These are phyloP conservation scores for Mesembryanthemum crystallinum DNA, from an alignment of 148 eudicot species.

Conservation along the genomic window DNA sequence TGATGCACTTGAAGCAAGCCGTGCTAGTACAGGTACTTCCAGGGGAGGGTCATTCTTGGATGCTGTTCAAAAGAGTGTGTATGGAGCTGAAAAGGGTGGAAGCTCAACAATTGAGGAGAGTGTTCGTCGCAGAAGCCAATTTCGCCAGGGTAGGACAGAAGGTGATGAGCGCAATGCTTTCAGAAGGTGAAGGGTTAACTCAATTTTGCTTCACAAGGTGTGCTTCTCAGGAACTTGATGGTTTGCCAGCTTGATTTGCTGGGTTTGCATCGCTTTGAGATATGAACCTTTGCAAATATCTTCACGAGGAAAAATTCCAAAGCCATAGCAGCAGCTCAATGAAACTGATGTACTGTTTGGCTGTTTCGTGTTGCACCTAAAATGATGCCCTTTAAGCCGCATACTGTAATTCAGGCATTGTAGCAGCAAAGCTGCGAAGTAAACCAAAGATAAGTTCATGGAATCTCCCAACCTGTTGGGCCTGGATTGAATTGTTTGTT, in stretches of 20 bases:
- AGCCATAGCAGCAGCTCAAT: not conserved
- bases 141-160: conserved; percentile 64
- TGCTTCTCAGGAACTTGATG: not conserved
- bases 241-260: not conserved
- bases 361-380: not conserved
- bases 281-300: not conserved
- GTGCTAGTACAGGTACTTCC: conserved; percentile 25
- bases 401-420: too few species aligned
- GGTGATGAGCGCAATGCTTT: conserved; percentile 78
- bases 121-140: conserved; percentile 81
- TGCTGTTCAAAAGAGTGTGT: conserved; percentile 70
- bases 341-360: not conserved
- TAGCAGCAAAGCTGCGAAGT: too few species aligned
- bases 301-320: not conserved
- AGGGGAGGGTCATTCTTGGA: conserved; percentile 64
- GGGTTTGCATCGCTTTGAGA: not conserved
- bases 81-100: conserved; percentile 92
- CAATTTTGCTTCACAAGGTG: not conserved
- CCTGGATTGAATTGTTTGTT: too few species aligned
- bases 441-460: too few species aligned
- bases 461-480: too few species aligned
- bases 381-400: too few species aligned
- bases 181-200: conserved; percentile 42
- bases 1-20: conserved; percentile 70
- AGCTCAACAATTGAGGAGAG: conserved; percentile 90